These are phyloP conservation scores for Glycine tomentella DNA, from an alignment of 306 rosid genomes.

Conservation along the genomic window DNA sequence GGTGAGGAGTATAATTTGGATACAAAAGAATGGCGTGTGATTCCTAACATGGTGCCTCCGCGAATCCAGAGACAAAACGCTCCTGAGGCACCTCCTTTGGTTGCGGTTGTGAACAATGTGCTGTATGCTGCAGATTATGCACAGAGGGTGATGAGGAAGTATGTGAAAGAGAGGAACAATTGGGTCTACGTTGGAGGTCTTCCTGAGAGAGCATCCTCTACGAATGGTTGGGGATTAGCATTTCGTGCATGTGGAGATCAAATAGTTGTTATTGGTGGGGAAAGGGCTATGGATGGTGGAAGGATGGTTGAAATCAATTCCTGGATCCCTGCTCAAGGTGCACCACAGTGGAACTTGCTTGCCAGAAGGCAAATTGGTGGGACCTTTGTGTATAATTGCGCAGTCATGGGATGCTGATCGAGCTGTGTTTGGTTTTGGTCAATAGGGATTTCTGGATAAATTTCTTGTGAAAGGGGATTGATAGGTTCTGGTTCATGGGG, in stretches of 20 bases:
- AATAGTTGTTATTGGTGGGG: conserved; percentile 70
- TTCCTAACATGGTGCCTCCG: conserved; percentile 70
- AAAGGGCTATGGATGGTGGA: conserved; percentile 29
- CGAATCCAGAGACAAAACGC: conserved; percentile 35
- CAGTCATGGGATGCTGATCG: conserved; percentile 83
- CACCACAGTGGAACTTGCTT: conserved; percentile 65
- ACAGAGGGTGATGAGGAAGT: conserved; percentile 55
- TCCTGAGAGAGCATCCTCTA: conserved; percentile 57
- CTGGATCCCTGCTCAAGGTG: conserved; percentile 63
- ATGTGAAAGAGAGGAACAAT: conserved; percentile 51
- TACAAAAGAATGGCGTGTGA: conserved; percentile 66
- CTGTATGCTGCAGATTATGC: conserved; percentile 78
- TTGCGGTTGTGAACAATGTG: conserved; percentile 77
- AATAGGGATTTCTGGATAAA: neutral
- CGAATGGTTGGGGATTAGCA: conserved; percentile 80
- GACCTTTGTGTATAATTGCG: conserved; percentile 75
- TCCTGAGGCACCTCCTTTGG: conserved; percentile 79
- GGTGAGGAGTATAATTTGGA: conserved; percentile 74
- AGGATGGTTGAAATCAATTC: conserved; percentile 59
- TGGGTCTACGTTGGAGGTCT: conserved; percentile 68
- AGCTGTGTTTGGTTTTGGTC: conserved; percentile 2
- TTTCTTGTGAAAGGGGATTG: conserved; percentile 50
- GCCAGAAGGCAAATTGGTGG: conserved; percentile 50
- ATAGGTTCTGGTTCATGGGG: conserved; percentile 49
- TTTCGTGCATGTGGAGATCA: conserved; percentile 76